A percentile compares a stretch with the other conserved stretches of the same genome.
Conservation (phyloP, 768 basidiomycete species). For the Cubamyces lactineus region DNA sequence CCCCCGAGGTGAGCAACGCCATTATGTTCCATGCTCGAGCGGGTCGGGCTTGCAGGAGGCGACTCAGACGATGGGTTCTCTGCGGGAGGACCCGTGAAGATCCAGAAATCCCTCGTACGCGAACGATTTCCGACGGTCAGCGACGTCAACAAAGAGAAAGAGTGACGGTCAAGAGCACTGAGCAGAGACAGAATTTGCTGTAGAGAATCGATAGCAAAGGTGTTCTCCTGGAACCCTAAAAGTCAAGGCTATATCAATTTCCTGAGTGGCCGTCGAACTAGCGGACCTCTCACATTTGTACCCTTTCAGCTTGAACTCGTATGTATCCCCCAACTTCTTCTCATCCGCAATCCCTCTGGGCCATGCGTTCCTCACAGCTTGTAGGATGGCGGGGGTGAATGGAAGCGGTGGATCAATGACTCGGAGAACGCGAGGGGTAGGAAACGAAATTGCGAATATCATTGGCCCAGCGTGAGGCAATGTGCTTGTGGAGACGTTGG, state of each 20-base stretch:
- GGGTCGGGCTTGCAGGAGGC: constrained; percentile 37
- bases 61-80: constrained; percentile 40
- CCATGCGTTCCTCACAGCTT: constrained; percentile 78
- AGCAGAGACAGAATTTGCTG: constrained; percentile 71
- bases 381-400: constrained; percentile 79
- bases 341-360: constrained; percentile 79
- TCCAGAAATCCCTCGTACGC: constrained; percentile 76
- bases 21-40: constrained; percentile 38
- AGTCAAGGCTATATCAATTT: constrained; percentile 22
- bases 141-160: constrained; percentile 70
- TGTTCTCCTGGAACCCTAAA: constrained; percentile 78
- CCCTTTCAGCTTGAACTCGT: constrained; percentile 81
- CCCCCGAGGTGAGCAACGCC: constrained; percentile 9
- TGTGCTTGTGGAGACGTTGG: constrained; percentile 38
- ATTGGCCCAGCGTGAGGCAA: constrained; percentile 29
- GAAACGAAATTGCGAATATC: constrained; percentile 74
- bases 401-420: constrained; percentile 79
- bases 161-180: constrained; percentile 65
- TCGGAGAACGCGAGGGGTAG: constrained; percentile 66
- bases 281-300: constrained; percentile 63
- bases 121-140: constrained; percentile 74
- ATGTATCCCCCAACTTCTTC: constrained; percentile 73
- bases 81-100: constrained; percentile 59
- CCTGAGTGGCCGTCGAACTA: constrained; percentile 19
- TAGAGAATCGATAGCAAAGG: constrained; percentile 73